phyloP scores from a whole-genome alignment of 2,329 filamentous ascomycete genomes.

The Colletotrichum liaoningense region DNA sequence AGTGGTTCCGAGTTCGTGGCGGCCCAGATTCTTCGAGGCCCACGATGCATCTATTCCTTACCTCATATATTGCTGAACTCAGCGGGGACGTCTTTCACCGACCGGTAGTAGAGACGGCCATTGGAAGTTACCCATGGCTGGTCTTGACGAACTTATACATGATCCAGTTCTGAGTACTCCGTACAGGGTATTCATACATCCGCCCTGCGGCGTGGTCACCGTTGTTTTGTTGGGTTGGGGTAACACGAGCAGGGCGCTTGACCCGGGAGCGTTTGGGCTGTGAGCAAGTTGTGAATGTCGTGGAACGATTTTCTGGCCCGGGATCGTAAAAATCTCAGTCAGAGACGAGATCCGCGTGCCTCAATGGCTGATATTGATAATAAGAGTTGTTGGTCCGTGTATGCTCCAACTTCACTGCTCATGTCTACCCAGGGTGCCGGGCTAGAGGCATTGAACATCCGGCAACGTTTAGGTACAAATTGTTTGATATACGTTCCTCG shows the following conservation, averaged over 20 bases:
- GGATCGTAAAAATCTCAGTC: constrained; percentile 7
- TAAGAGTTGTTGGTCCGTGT: constrained; percentile 27
- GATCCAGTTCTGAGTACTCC: background rate
- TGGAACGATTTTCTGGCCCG: constrained; percentile 7
- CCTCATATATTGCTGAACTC: background rate
- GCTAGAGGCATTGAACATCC: background rate
- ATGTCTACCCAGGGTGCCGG: background rate
- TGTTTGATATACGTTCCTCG: background rate
- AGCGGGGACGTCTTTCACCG: background rate
- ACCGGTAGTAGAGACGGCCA: background rate
- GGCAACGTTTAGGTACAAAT: background rate
- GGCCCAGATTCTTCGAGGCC: background rate
- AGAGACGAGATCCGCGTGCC: constrained; percentile 17
- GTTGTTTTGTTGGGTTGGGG: background rate
- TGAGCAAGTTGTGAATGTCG: background rate
- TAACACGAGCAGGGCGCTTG: background rate
- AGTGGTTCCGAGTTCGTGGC: background rate
- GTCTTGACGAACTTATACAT: no score
- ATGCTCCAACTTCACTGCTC: background rate
- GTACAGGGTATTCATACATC: background rate
- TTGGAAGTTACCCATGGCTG: constrained; percentile 13
- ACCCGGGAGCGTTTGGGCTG: background rate
- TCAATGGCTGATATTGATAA: background rate
- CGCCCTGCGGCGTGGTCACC: background rate
- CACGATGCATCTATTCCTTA: constrained; percentile 6